Evolutionary conservation across 2,329 filamentous ascomycete genomes (phyloP).

Genomic region (Fusarium armeniacum): DNA sequence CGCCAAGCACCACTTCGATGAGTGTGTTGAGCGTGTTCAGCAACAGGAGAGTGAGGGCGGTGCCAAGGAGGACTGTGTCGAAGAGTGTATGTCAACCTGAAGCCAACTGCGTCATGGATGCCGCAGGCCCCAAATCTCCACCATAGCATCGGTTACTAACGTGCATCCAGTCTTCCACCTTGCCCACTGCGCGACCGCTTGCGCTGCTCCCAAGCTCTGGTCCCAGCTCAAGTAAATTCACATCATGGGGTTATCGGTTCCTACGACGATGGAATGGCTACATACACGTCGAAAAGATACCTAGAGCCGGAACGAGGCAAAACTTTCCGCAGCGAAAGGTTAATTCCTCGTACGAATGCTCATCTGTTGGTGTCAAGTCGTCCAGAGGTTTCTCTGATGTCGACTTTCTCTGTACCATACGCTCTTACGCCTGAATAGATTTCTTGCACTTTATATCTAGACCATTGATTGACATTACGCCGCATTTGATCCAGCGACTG

Average conservation of each 20-base stretch:
- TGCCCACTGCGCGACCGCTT: conserved; percentile 91
- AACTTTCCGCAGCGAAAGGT: conserved; percentile 29
- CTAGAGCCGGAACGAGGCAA: conserved; percentile 46
- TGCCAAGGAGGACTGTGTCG: conserved; percentile 93
- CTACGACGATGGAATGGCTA: conserved; percentile 44
- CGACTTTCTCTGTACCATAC: conserved; percentile 52
- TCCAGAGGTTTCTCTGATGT: conserved; percentile 36
- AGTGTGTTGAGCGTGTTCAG: conserved; percentile 93
- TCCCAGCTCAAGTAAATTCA: conserved; percentile 84
- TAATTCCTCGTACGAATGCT: conserved; percentile 47
- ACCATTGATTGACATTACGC: conserved; percentile 19
- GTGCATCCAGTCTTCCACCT: conserved; percentile 89
- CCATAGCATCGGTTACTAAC: conserved; percentile 32
- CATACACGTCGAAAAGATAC: conserved; percentile 46
- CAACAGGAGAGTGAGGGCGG: conserved; percentile 75
- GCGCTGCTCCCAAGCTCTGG: conserved; percentile 97
- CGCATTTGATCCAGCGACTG: not conserved
- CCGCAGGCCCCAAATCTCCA: conserved; percentile 2
- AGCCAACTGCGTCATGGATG: conserved; percentile 24
- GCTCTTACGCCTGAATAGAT: conserved; percentile 53
- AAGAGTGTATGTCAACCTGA: conserved; percentile 82
- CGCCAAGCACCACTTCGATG: conserved; percentile 97
- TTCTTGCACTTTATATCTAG: conserved; percentile 42
- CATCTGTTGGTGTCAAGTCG: conserved; percentile 42
- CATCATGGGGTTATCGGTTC: conserved; percentile 35